phyloP scores from a whole-genome alignment of 176 grass and related monocot species.

The Pontederia paniculata region DNA sequence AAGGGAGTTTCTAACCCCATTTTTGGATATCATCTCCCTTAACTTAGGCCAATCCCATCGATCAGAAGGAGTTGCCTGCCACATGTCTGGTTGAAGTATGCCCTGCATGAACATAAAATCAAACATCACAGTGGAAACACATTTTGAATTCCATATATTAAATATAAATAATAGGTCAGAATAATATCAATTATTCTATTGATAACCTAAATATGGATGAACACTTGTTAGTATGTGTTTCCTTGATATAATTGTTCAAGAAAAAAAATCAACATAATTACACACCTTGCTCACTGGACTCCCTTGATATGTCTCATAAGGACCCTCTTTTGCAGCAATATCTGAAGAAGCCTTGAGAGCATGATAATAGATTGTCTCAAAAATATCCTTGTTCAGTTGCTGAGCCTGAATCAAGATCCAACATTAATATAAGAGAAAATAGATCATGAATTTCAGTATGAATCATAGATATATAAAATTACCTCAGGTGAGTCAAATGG shows the following conservation, averaged over 20 bases:
- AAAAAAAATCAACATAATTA: not conserved
- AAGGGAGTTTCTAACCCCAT: slow-evolving; percentile 89
- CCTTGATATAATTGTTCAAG: not conserved
- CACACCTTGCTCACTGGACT: slow-evolving; percentile 88
- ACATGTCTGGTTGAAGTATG: slow-evolving; percentile 92
- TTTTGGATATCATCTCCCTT: slow-evolving; percentile 56
- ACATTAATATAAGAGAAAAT: slow-evolving; percentile 16
- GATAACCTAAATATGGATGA: too few species aligned
- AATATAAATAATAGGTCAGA: too few species aligned
- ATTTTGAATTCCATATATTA: too few species aligned
- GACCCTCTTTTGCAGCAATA: slow-evolving; percentile 62
- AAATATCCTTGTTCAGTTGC: slow-evolving; percentile 82
- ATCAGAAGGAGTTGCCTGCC: slow-evolving; percentile 57
- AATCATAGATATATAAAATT: slow-evolving; percentile 10
- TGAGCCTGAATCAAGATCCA: slow-evolving; percentile 54
- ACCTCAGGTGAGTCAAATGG: slow-evolving; percentile 94
- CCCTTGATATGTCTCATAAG: slow-evolving; percentile 86
- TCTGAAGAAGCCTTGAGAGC: slow-evolving; percentile 81
- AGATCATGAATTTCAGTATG: not conserved
- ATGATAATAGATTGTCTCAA: slow-evolving; percentile 86
- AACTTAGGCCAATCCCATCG: slow-evolving; percentile 76
- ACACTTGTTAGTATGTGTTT: too few species aligned
- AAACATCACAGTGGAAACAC: too few species aligned
- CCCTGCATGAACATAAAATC: slow-evolving; percentile 35
- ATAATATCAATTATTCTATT: too few species aligned